Conservation (phyloP, 176 grass and related monocot species). For the Paspalum notatum region DNA sequence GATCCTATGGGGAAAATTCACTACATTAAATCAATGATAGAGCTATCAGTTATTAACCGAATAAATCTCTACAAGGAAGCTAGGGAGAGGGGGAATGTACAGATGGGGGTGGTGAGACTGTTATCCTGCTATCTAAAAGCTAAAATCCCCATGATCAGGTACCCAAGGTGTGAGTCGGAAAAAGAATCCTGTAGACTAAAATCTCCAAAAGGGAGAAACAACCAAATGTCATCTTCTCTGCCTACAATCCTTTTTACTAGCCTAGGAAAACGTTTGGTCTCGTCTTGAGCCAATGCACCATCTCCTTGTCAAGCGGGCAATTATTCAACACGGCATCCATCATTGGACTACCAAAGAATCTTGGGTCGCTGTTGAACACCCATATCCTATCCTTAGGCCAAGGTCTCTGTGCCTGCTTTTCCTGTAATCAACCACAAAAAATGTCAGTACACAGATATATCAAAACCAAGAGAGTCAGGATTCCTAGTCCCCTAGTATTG, state of each 20-base stretch:
- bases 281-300: constrained; percentile 97
- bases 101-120: constrained; percentile 47
- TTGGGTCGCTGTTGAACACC: constrained; percentile 82
- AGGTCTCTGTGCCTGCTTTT: constrained; percentile 93
- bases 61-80: constrained; percentile 63
- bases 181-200: constrained; percentile 73
- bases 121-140: constrained; percentile 64
- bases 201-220: constrained; percentile 47
- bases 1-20: constrained; percentile 43
- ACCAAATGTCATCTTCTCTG: constrained; percentile 40
- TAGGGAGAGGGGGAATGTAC: constrained; percentile 53
- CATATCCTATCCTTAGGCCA: constrained; percentile 98
- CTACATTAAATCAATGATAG: constrained; percentile 62
- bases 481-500: not conserved
- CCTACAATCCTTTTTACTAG: constrained; percentile 55
- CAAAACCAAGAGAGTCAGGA: not conserved
- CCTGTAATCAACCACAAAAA: constrained; percentile 61
- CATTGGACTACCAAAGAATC: constrained; percentile 98
- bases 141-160: constrained; percentile 56
- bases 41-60: constrained; percentile 63
- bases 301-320: constrained; percentile 87
- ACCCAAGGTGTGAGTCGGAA: constrained; percentile 59
- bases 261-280: constrained; percentile 87
- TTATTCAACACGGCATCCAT: constrained; percentile 88
- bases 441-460: constrained; percentile 13